Conservation (phyloP, 2,329 filamentous ascomycete genomes). For the Tolypocladium endophyticum region DNA sequence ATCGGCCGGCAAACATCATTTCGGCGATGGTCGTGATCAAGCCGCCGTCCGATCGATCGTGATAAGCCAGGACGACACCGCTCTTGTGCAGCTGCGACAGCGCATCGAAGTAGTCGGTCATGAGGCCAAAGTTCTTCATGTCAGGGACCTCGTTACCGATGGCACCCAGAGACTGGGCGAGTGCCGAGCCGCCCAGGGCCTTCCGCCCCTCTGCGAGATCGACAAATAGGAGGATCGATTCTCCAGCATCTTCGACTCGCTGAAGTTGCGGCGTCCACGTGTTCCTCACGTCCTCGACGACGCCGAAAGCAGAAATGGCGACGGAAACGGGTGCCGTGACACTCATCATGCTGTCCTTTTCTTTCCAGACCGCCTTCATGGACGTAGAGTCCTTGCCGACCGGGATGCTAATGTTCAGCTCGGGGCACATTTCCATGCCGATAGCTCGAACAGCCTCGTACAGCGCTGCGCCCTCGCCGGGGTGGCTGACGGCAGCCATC, state of each 20-base stretch:
- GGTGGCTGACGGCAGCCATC: constrained; percentile 95
- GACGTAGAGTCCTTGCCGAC: constrained; percentile 98
- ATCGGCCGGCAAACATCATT: constrained; percentile 97
- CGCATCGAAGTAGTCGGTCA: constrained; percentile 89
- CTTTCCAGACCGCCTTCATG: constrained; percentile 96
- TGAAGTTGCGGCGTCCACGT: constrained; percentile 92
- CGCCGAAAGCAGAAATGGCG: constrained; percentile 81
- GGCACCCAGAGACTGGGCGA: constrained; percentile 82
- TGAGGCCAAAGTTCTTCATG: constrained; percentile 67
- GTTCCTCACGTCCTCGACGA: constrained; percentile 69
- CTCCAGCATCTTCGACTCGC: constrained; percentile 75
- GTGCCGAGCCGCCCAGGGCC: constrained; percentile 78
- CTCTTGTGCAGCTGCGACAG: constrained; percentile 53
- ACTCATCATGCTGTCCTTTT: constrained; percentile 60
- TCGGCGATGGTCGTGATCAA: constrained; percentile 83
- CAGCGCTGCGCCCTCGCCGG: constrained; percentile 81
- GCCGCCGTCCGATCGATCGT: constrained; percentile 89
- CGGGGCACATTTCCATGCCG: constrained; percentile 82
- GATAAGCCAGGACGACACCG: constrained; percentile 73
- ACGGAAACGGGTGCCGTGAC: constrained; percentile 88
- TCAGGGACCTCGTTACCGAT: constrained; percentile 79
- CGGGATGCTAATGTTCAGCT: constrained; percentile 85
- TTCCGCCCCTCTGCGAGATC: constrained; percentile 75
- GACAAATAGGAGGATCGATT: constrained; percentile 81
- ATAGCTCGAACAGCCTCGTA: constrained; percentile 93